These are phyloP conservation scores for Avena sativa DNA, from an alignment of 176 grass and related monocot species.

Conservation along the genomic window DNA sequence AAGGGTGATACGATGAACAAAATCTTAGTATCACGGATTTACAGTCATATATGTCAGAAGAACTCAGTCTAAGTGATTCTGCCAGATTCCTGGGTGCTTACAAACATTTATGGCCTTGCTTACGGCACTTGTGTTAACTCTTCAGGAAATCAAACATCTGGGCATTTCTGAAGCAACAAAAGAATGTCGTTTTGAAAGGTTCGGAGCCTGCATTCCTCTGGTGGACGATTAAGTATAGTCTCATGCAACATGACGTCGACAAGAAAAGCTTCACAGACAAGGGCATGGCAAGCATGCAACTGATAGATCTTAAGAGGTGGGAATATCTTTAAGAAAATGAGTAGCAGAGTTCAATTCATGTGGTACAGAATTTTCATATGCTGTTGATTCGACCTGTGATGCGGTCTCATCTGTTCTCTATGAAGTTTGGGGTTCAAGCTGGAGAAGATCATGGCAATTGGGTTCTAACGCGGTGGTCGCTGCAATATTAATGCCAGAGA, in stretches of 20 bases:
- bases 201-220: too few relatives aligned
- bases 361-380: not conserved
- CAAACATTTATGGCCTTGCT: too few relatives aligned
- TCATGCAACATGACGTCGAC: slow-evolving; percentile 25
- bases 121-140: too few relatives aligned
- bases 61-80: too few relatives aligned
- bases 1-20: not conserved
- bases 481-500: slow-evolving; percentile 72
- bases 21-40: not conserved
- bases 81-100: too few relatives aligned
- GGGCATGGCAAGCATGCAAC: slow-evolving; percentile 47
- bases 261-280: slow-evolving; percentile 32
- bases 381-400: not conserved
- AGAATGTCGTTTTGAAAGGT: too few relatives aligned
- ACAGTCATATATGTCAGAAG: too few relatives aligned
- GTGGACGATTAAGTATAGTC: too few relatives aligned
- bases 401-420: not conserved
- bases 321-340: not conserved
- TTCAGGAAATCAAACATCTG: too few relatives aligned
- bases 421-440: slow-evolving; percentile 32
- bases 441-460: slow-evolving; percentile 45
- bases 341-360: not conserved
- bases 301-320: slow-evolving; percentile 39
- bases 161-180: too few relatives aligned
- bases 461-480: slow-evolving; percentile 51